These are phyloP conservation scores for Cenchrus purpureus DNA, from an alignment of 176 grass and related monocot genomes.

Conservation along the genomic window DNA sequence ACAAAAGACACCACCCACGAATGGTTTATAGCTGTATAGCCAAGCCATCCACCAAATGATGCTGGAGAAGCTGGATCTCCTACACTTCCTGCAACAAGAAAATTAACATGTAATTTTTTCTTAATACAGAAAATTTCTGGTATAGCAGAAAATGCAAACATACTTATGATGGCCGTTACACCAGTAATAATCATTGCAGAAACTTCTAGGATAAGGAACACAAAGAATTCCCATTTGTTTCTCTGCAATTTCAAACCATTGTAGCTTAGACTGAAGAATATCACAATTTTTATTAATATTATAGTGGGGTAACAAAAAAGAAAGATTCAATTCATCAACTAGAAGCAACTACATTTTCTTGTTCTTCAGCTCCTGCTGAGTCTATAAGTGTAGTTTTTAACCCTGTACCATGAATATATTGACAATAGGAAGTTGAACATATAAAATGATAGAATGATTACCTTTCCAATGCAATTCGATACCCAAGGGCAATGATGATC, in stretches of 20 bases:
- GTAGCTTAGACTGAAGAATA: constrained; percentile 25
- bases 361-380: constrained; percentile 15
- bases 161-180: constrained; percentile 75
- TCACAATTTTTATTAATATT: constrained; percentile 9
- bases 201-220: constrained; percentile 94
- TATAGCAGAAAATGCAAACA: constrained; percentile 41
- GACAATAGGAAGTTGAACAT: constrained; percentile 21
- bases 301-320: constrained; percentile 16
- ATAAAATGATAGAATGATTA: constrained; percentile 27
- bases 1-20: constrained; percentile 83
- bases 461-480: constrained; percentile 99
- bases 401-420: constrained; percentile 6
- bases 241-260: constrained; percentile 63
- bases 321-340: neutral
- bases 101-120: constrained; percentile 16
- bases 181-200: constrained; percentile 98
- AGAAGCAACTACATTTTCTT: constrained; percentile 26
- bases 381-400: constrained; percentile 22
- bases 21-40: constrained; percentile 76
- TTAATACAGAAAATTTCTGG: constrained; percentile 1
- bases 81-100: constrained; percentile 61
- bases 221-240: constrained; percentile 99
- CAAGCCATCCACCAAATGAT: constrained; percentile 90
- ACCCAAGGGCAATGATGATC: constrained; percentile 99
- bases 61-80: constrained; percentile 72